Evolutionary conservation across 2,329 filamentous ascomycete genomes (phyloP).

Genomic region (Hymenoscyphus fructigenus): DNA sequence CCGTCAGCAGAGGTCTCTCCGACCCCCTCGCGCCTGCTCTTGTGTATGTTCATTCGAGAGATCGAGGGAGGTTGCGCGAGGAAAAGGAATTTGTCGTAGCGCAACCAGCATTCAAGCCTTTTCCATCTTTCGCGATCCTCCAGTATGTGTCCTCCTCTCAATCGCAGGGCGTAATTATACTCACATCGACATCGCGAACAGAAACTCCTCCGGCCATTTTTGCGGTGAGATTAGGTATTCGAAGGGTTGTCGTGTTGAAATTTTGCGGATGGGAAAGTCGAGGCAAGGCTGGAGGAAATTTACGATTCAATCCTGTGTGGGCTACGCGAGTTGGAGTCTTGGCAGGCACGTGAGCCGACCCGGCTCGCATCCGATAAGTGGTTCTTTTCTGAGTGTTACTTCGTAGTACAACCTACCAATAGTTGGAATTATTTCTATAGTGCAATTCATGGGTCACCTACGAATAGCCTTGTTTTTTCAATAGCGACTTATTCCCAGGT

Average conservation of each 20-base stretch:
- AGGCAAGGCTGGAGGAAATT: conserved; percentile 3
- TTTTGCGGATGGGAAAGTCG: conserved; percentile 5
- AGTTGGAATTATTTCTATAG: too few species aligned
- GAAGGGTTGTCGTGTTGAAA: conserved; percentile 22
- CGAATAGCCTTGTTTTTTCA: too few species aligned
- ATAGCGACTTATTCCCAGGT: too few species aligned
- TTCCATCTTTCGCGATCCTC: conserved; percentile 16
- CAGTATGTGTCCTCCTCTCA: not conserved
- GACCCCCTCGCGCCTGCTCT: conserved; percentile 72
- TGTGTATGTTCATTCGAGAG: conserved; percentile 33
- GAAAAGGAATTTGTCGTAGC: conserved; percentile 2
- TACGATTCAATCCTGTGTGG: conserved; percentile 5
- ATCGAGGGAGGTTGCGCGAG: conserved; percentile 22
- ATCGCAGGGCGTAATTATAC: conserved; percentile 41
- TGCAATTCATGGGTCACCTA: too few species aligned
- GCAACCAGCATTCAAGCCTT: conserved; percentile 10
- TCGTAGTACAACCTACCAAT: too few species aligned
- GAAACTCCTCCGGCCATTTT: conserved; percentile 78
- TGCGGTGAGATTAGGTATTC: conserved; percentile 47
- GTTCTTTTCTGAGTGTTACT: too few species aligned
- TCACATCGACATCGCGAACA: conserved; percentile 84
- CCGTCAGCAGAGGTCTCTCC: conserved; percentile 71
- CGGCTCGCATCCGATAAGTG: too few species aligned
- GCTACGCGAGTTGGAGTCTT: not conserved
- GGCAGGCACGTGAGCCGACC: not conserved